These are phyloP conservation scores for Ceratobasidium sp. DNA, from an alignment of 1,284 basidiomycete genomes.

Conservation along the genomic window DNA sequence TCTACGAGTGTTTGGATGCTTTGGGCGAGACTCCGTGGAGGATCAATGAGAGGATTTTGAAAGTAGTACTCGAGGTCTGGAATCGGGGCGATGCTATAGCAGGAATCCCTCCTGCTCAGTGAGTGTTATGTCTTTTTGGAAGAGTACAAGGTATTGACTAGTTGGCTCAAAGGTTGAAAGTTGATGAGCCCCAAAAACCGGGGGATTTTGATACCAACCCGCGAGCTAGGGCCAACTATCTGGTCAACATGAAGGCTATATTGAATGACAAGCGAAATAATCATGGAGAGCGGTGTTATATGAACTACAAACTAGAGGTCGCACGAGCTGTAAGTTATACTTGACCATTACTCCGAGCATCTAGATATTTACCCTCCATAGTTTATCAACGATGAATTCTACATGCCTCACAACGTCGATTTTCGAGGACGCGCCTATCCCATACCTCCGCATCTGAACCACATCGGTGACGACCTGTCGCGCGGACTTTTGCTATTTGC, in stretches of 20 bases:
- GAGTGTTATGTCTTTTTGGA: background rate
- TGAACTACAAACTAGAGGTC: slow-evolving; percentile 98
- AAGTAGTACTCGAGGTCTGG: slow-evolving; percentile 84
- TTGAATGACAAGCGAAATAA: slow-evolving; percentile 79
- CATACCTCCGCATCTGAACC: slow-evolving; percentile 95
- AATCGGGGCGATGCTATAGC: slow-evolving; percentile 82
- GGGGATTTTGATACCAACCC: slow-evolving; percentile 76
- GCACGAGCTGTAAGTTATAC: slow-evolving; percentile 84
- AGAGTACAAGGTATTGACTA: background rate
- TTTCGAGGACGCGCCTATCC: slow-evolving; percentile 99
- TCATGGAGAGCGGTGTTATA: slow-evolving; percentile 92
- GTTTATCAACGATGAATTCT: slow-evolving; percentile 91
- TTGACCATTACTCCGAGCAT: background rate
- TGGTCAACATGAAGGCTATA: slow-evolving; percentile 73
- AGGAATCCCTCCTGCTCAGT: slow-evolving; percentile 78
- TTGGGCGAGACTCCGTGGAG: slow-evolving; percentile 93
- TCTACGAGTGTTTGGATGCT: slow-evolving; percentile 92
- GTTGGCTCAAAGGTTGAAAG: slow-evolving; percentile 61
- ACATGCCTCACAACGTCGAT: slow-evolving; percentile 97
- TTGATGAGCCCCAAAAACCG: slow-evolving; percentile 76
- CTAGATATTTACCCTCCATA: slow-evolving; percentile 53
- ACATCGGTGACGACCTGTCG: slow-evolving; percentile 95
- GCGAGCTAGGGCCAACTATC: slow-evolving; percentile 72
- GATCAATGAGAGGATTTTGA: slow-evolving; percentile 84
- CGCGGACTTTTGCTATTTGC: slow-evolving; percentile 92